Base-by-base conservation (phyloP, 1,284 basidiomycete genomes). In the Naganishia albida region DNA sequence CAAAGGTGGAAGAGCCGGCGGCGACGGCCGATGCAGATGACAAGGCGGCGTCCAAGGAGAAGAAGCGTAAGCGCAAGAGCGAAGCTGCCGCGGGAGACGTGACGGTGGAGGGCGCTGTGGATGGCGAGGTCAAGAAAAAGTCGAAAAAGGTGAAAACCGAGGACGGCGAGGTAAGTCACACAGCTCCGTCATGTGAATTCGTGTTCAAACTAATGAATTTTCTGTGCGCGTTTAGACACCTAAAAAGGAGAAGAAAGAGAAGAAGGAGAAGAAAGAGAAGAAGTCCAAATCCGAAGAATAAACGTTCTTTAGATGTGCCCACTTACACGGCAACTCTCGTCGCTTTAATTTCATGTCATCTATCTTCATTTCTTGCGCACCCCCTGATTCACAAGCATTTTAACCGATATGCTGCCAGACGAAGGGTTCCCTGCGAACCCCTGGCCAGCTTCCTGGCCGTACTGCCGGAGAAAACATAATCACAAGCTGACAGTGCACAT, bases 131-230 rank as follows among this genome's bases (percentile, higher is more conserved):
- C 77, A 84, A 86, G 74, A 83, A 76, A 71, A 80, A 80, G 71
- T 80, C 78, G 65, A 71, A 83, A 82, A 82, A 80, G 65, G 84
- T 82, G 68, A 82, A 78, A 43, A 65, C 67, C 7, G 81, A 83
- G 64, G 85, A 87, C 60, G 87, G 86, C 12, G 86, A 86, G 67
- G 86, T 84, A 46, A 80, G 82, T 67, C n/a, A n/a, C n/a, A 87
- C 86, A 40, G 18, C 16, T 46, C 0, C 2, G 15, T 34, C 16
- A 40, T 25, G 23, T 12, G 39, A n/a, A 49, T 12, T 15, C 40
- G 42, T 30, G 16, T 30, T 10, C 10, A 10, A 34, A 16, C 40
- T 39, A 18, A 72, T 72, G n/a, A 20, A 26, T n/a, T 52, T n/a
- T n/a, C n/a, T n/a, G n/a, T n/a, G n/a, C n/a, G 30, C 44, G 23